Evolutionary conservation across 2,329 filamentous ascomycete genomes (phyloP).

Genomic region (Penicillium sp.): DNA sequence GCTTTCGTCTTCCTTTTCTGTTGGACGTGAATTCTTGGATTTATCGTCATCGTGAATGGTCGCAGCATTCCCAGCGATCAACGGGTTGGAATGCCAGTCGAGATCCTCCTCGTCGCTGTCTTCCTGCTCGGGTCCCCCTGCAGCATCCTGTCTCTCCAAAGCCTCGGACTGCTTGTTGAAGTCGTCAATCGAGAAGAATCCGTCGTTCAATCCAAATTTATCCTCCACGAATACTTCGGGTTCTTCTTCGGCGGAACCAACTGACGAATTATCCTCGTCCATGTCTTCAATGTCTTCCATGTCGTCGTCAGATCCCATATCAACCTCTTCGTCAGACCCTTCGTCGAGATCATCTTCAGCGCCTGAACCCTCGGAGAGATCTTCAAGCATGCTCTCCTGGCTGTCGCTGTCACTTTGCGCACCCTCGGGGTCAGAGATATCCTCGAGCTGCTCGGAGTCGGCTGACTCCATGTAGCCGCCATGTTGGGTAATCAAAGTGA

Average conservation of each 20-base stretch:
- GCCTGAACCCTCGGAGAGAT: constrained; percentile 9
- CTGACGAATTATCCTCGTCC: constrained; percentile 6
- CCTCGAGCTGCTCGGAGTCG: constrained; percentile 6
- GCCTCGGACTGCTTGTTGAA: constrained; percentile 94
- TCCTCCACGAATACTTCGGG: constrained; percentile 65
- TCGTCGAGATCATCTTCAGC: constrained; percentile 14
- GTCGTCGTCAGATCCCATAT: constrained; percentile 5
- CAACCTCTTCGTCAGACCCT: constrained; percentile 9
- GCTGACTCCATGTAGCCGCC: constrained; percentile 8
- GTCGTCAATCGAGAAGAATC: constrained; percentile 95
- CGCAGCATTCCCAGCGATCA: constrained; percentile 39
- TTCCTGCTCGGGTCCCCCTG: constrained; percentile 69
- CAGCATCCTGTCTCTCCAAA: constrained; percentile 79
- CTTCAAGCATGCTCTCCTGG: constrained; percentile 13
- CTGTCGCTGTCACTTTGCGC: constrained; percentile 16
- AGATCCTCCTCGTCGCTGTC: constrained; percentile 88
- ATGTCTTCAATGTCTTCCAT: constrained; percentile 6
- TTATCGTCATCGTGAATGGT: constrained; percentile 5
- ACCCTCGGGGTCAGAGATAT: constrained; percentile 12
- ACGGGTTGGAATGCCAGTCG: constrained; percentile 81
- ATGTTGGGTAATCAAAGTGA: constrained; percentile 36
- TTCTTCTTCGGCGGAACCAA: constrained; percentile 30
- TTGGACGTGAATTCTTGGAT: constrained; percentile 19
- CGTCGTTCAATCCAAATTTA: constrained; percentile 85
- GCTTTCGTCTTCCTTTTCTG: constrained; percentile 58